Evolutionary conservation across 306 rosid species (phyloP), one percentile per base, ranked within the genome.

Genomic region (Datisca glomerata): DNA sequence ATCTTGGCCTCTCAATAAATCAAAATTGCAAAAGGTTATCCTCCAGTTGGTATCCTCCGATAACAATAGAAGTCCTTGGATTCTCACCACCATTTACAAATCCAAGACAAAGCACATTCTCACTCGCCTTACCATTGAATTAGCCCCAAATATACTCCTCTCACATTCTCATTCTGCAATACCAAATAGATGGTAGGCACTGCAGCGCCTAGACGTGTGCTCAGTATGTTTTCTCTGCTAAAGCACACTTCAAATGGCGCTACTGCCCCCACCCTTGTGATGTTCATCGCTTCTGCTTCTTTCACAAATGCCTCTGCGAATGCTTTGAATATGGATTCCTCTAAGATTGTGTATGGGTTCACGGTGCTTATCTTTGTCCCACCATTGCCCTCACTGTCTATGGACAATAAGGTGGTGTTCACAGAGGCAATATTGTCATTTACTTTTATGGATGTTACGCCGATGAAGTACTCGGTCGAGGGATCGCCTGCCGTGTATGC

Each of bases 291-390:
- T 1, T 24, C 23, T 5, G 39, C 3, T 12, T 34, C 39, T 34
- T 65, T 51, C 16, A 66, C 59, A 49, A 78, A 79, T 0, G 76
- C 70, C 15, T 38, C 22, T 2, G 54, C 17, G 0, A 75, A 44
- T 2, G 75, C 69, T 1, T 75, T 72, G 49, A 72, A 78, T n/a
- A 78, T 67, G 14, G 82, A 53, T 0, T 60, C 62, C 22, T 72
- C 75, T 71, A 83, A 12, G 0, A 65, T 27, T 0, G 71, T 70
- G 60, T 72, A 79, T 0, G 78, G 91, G 36, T 67, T 69, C 8
- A 70, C 69, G 0, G 78, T 78, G 38, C 80, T 83, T 3, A 83
- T 72, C 52, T 60, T 78, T 0, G 76, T 75, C 21, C 94, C 91
- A 0, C 86, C 85, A 28, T 37, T 1, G 0, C 91, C 82, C 17